Conservation (phyloP, 1,284 basidiomycete species). For the Pholiota adiposa region DNA sequence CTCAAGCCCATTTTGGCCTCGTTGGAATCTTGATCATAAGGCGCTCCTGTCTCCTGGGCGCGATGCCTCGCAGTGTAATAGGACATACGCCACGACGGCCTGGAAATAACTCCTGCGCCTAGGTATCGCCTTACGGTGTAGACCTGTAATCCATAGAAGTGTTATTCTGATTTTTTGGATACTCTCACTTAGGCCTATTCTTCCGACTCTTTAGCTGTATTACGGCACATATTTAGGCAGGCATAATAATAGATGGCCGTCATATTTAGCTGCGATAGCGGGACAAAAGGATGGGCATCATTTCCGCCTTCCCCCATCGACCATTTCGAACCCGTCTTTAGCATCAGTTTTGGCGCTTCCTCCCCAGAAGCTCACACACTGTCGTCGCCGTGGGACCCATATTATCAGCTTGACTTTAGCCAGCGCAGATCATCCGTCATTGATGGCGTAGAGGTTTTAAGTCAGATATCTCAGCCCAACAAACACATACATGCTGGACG, state of each 20-base stretch:
- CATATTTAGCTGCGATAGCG: background rate
- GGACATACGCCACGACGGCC: background rate
- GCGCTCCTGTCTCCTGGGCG: background rate
- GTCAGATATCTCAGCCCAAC: background rate
- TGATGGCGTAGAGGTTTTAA: background rate
- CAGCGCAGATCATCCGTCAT: background rate
- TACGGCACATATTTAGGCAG: background rate
- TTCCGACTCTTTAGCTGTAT: background rate
- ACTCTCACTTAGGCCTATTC: background rate
- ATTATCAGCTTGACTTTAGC: background rate
- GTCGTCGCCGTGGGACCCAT: slow-evolving; percentile 12
- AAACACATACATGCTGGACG: background rate
- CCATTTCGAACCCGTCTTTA: background rate
- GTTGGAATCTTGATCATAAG: background rate
- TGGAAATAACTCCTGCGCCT: background rate
- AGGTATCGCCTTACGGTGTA: background rate
- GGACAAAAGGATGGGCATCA: background rate
- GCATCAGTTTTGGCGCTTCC: background rate
- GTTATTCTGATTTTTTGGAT: background rate
- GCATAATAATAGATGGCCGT: background rate
- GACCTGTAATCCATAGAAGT: background rate
- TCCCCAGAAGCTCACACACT: slow-evolving; percentile 11
- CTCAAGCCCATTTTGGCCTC: slow-evolving; percentile 1
- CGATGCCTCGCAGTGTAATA: background rate
- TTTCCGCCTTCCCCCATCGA: slow-evolving; percentile 2